phyloP scores from a whole-genome alignment of 148 eudicot genomes.

The Rhododendron mucronatum region DNA sequence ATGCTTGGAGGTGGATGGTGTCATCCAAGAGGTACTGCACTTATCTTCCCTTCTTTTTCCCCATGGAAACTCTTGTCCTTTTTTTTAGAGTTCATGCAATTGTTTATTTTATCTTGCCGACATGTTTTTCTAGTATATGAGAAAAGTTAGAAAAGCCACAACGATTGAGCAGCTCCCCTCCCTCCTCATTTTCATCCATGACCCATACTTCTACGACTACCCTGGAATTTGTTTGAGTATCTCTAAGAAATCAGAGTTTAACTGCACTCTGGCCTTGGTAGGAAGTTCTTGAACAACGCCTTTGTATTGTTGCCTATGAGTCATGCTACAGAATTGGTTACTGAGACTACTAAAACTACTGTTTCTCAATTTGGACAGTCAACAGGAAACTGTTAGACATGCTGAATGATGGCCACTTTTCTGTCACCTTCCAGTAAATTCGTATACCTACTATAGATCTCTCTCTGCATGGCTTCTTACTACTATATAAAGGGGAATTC shows the following conservation, averaged over 20 bases:
- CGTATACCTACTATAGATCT: not conserved
- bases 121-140: not conserved
- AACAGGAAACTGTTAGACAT: not conserved
- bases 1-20: not conserved
- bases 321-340: not conserved
- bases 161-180: not conserved
- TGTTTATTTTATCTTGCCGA: not conserved
- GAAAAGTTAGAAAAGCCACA: not conserved
- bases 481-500: too few species aligned
- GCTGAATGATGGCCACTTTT: not conserved
- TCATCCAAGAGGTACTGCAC: constrained; percentile 1
- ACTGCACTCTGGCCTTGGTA: not conserved
- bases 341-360: not conserved
- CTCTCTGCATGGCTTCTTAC: not conserved
- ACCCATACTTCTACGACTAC: not conserved
- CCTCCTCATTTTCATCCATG: not conserved
- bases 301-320: not conserved
- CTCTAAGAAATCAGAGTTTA: not conserved
- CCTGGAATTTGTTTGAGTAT: not conserved
- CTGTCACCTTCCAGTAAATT: not conserved
- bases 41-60: not conserved
- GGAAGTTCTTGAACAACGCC: not conserved
- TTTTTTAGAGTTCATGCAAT: too few species aligned
- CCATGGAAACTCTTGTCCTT: not conserved
- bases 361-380: not conserved